Percentiles rank a stretch among this genome's conserved stretches.
phyloP scores from a whole-genome alignment of 208 protist genomes.

The Endotrypanum monterogeii region DNA sequence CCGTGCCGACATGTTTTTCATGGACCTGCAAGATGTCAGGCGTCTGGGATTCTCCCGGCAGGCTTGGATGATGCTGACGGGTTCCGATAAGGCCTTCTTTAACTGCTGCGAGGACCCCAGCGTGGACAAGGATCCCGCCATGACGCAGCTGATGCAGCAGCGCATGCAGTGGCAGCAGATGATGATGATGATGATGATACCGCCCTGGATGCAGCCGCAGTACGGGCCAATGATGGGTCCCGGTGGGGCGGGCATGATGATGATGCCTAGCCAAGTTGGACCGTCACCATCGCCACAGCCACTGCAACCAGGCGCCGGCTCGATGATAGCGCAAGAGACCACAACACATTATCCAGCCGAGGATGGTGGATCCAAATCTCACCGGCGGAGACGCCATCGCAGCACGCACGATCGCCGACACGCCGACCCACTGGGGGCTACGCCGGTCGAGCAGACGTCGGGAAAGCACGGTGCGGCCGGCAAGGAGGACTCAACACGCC shows the following conservation, averaged over 20 bases:
- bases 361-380: slow-evolving; percentile 17
- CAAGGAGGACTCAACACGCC: slow-evolving; percentile 14
- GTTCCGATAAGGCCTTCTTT: slow-evolving; percentile 48
- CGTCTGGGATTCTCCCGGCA: slow-evolving; percentile 76
- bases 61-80: slow-evolving; percentile 76
- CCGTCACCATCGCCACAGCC: neutral
- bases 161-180: slow-evolving; percentile 46
- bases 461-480: slow-evolving; percentile 6
- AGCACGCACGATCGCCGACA: slow-evolving; percentile 28
- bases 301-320: neutral
- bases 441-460: slow-evolving; percentile 21
- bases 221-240: slow-evolving; percentile 9
- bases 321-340: neutral
- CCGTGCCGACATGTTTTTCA: slow-evolving; percentile 88
- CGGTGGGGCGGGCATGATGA: slow-evolving; percentile 21
- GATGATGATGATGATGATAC: slow-evolving; percentile 44
- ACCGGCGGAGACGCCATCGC: slow-evolving; percentile 14
- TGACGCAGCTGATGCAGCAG: slow-evolving; percentile 57
- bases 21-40: slow-evolving; percentile 75
- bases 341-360: slow-evolving; percentile 18
- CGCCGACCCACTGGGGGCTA: slow-evolving; percentile 12
- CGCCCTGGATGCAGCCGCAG: slow-evolving; percentile 24
- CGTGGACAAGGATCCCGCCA: slow-evolving; percentile 69
- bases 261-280: neutral
- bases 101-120: slow-evolving; percentile 53